Evolutionary conservation across 2,329 filamentous ascomycete genomes (phyloP), one percentile per base, ranked within the genome.

Genomic region (Sclerotinia minor): DNA sequence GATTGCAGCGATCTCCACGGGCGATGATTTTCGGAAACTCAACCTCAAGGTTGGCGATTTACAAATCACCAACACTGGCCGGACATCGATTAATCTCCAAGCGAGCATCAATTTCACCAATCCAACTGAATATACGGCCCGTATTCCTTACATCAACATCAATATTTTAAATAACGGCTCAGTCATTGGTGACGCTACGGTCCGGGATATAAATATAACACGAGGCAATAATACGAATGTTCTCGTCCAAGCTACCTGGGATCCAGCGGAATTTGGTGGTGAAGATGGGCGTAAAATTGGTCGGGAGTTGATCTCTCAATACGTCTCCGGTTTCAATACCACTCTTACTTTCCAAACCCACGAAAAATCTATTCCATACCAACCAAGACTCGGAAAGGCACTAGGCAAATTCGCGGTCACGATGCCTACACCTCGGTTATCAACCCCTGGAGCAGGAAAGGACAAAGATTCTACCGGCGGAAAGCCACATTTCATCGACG

Each of bases 271-370:
- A 5, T 77, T 85, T 69, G 86, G 88, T 49, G 92, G 91, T 13
- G 73, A 82, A n/a, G 76, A 82, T 65, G 91, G 87, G 2, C 83
- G 82, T 54, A 78, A 81, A 38, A 83, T 89, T 70, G 93, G 91
- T 2, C 84, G 87, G 65, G 85, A 93, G 58, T 81, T 97, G 26
- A 79, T 98, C 13, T 96, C 92, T 2, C 87, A 92, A 73, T 98
- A 95, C 75, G 82, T 97, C 15, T 98, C 94, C 4, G 93, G 93
- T 11, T 89, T 85, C 77, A 97, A 98, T 79, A 93, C 91, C 0
- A 92, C 87, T 26, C 79, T 98, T 55, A 91, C 88, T 0, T 79
- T 97, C 13, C 86, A 87, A 76, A 85, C 89, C 2, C 91, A 97
- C 76, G 80, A 85, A 59, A 82, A 83, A 54, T 92, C 88, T 60